Base-by-base conservation (phyloP, 2,329 filamentous ascomycete genomes). In the Botrytis aclada region DNA sequence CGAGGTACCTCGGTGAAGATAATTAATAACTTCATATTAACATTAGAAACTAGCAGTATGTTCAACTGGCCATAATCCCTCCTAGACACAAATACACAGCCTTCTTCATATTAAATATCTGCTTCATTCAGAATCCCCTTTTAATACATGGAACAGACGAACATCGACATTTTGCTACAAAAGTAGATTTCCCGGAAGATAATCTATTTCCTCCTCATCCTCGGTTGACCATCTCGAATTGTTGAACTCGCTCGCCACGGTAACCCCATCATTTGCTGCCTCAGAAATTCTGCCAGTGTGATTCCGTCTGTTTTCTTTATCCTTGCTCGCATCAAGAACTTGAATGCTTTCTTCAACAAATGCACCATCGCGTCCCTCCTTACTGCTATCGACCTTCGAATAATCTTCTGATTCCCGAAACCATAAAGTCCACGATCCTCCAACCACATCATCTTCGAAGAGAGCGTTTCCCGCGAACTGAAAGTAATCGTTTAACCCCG, bases 121-220 rank as follows among this genome's bases (percentile, higher is more conserved):
- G 2, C n/a, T 54, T 4, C 1, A 54, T 1, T 54, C 47, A 6
- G 3, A 3, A 51, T n/a, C 0, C 1, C 25, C 6, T 16, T 29
- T 18, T 6, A 54, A 9, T 9, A 29, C 5, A 29, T 18, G 12
- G n/a, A 54, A 16, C 14, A 29, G 29, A 16, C 29, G n/a, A 29
- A 29, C 6, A 54, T 3, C n/a, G 14, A 8, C 0, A 4, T 54
- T 7, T 29, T 54, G 6, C 14, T 16, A 16, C 14, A 54, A 29
- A 54, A 3, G 5, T 8, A 29, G 3, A 18, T 54, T 29, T 6
- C n/a, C n/a, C 4, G 1, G 51, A 32, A 29, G 0, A 3, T 16
- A 18, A 1, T 8, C 16, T n/a, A n/a, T n/a, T n/a, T n/a, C n/a
- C 14, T 18, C n/a, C 3, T 56, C n/a, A 29, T 9, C 14, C 14